Evolutionary conservation across 768 basidiomycete genomes (phyloP), one percentile per base, ranked within the genome.

Genomic region (Trametes maxima): DNA sequence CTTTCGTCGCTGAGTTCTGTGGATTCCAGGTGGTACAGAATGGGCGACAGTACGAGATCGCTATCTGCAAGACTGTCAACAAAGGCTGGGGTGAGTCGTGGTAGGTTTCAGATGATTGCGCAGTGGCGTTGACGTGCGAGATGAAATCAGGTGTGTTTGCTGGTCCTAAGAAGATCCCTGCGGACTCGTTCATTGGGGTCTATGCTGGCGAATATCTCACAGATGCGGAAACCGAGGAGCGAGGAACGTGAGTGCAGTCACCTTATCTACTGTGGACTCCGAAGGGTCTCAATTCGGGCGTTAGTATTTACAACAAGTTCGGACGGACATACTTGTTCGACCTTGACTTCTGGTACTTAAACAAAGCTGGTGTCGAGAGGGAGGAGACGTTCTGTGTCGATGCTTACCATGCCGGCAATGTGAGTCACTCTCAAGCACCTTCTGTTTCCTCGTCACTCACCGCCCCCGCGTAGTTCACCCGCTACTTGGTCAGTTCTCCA

Each of bases 341-440:
- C 65, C 66, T 93, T 33, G 94, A 96, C 68, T 92, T 88, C 67
- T 86, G 84, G 65, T 80, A 92, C 68, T 74, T 94, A 39, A 79
- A 76, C 43, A 25, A 75, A 28, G 72, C 66, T 49, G 59, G 73
- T 35, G 67, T 70, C 7, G 72, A 79, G 11, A 40, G 70, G 74
- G 65, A 74, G 8, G 66, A 68, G 17, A 74, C 82, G 42, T 92
- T 86, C 63, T 78, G 79, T 14, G 86, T 95, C 2, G 94, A 96
- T 75, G 94, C 94, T 4, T 96, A 89, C 71, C 93, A 95, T 73
- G 87, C 83, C 19, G 90, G 90, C 12, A 93, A 93, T 73, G 90
- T 93, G 71, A 71, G 88, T 80, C 2, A 24, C 43, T 58, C 51
- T 8, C 24, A 54, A 19, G 36, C 5, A 11, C 12, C 24, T n/a